Conservation (phyloP, 202 grass and related monocot species). For the Carex arenaria region DNA sequence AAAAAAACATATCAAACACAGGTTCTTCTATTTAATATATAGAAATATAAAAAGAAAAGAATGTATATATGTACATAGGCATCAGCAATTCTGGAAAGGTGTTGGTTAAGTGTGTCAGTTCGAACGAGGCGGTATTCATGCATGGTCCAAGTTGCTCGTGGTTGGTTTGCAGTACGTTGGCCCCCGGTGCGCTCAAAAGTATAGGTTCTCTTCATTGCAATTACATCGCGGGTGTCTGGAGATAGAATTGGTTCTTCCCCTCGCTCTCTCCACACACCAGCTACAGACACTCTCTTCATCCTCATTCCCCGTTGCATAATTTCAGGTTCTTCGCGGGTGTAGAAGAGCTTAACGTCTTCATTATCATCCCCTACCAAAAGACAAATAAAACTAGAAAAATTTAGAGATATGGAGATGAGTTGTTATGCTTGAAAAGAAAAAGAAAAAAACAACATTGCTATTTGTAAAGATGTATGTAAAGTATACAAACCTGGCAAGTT, state of each 20-base stretch:
- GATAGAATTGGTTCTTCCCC: neutral
- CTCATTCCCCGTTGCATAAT: neutral
- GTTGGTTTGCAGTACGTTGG: neutral
- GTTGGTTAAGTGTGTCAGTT: neutral
- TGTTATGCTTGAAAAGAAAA: neutral
- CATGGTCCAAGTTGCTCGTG: neutral
- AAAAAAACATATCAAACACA: neutral
- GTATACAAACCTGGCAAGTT: neutral
- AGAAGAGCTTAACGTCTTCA: neutral
- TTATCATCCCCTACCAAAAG: neutral
- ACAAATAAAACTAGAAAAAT: neutral
- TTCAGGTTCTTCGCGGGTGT: neutral
- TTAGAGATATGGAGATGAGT: neutral
- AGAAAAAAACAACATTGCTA: neutral
- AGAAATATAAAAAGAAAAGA: neutral
- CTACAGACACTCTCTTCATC: neutral
- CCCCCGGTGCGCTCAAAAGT: neutral
- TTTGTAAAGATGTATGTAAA: neutral
- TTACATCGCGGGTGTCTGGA: neutral
- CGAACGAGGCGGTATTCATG: constrained; percentile 4
- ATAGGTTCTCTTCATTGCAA: neutral
- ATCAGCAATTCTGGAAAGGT: neutral
- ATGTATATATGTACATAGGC: neutral
- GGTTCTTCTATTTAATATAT: neutral
- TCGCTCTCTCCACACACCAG: constrained; percentile 7